Conservation (phyloP, 2,329 filamentous ascomycete genomes). For the Colletotrichum sublineola region DNA sequence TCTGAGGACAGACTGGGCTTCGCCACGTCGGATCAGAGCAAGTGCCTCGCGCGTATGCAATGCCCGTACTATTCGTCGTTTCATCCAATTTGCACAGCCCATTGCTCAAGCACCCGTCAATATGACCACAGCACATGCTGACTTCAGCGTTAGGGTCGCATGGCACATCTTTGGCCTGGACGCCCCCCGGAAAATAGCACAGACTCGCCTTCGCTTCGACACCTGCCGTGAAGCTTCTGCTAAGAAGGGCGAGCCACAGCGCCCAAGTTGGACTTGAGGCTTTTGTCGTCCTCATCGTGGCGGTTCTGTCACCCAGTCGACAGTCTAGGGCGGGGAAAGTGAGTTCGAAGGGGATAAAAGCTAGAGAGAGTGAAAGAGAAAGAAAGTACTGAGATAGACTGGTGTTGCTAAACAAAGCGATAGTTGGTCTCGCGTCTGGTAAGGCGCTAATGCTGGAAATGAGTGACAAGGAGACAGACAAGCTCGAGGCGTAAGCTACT, state of each 20-base stretch:
- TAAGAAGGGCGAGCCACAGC: slow-evolving; percentile 20
- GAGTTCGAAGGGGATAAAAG: too few relatives aligned
- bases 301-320: too few relatives aligned
- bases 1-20: slow-evolving; percentile 35
- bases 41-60: slow-evolving; percentile 34
- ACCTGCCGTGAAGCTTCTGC: background rate
- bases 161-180: slow-evolving; percentile 34
- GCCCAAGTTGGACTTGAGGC: slow-evolving; percentile 8
- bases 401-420: background rate
- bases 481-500: slow-evolving; percentile 5
- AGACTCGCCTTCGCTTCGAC: slow-evolving; percentile 31
- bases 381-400: too few relatives aligned
- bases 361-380: too few relatives aligned
- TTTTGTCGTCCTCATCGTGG: slow-evolving; percentile 10
- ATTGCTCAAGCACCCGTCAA: slow-evolving; percentile 35
- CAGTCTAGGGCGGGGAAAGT: background rate
- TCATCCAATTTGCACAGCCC: slow-evolving; percentile 39
- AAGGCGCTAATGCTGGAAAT: background rate
- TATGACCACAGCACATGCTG: slow-evolving; percentile 40
- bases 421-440: background rate
- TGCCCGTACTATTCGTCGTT: slow-evolving; percentile 35
- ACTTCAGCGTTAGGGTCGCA: slow-evolving; percentile 39
- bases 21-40: slow-evolving; percentile 39
- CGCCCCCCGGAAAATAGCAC: slow-evolving; percentile 35
- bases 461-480: background rate